Base-by-base conservation (phyloP, 768 basidiomycete genomes). In the Terana coerulea region DNA sequence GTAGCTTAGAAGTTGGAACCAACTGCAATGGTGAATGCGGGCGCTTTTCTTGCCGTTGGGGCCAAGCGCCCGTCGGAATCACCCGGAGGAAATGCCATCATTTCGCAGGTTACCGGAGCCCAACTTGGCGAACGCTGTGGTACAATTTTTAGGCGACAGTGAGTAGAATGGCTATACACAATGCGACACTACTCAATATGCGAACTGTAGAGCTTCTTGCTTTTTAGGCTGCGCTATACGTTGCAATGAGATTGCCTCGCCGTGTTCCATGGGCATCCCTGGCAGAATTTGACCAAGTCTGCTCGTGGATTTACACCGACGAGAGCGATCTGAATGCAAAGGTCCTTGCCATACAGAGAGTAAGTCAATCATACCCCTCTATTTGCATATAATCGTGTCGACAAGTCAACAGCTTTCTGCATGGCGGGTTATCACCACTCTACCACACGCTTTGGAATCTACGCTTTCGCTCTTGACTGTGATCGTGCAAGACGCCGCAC, bases 401-500 rank as follows among this genome's bases (percentile, higher is more conserved):
- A 33, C 6, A 12, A 3, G 45, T 53, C 39, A 51, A 42, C 59
- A 91, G 90, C 68, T 92, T 51, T 80, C 88, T 30, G 88, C 89
- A 14, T 93, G 91, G 90, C 84, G 72, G 64, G 78, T 78, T n/a
- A 75, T 80, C 37, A 84, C 83, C 11, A 66, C 79, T 31, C 77
- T 92, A n/a, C 91, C 91, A 4, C 88, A 91, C 61, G 86, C 91
- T 1, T 74, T 93, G 24, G 89, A 91, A 44, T 85, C 87, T 3
- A 74, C 82, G 6, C 71, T 88, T 11, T 74, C 83, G 2, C 68
- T 92, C 15, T 67, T 93, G 19, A 72, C 74, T 17, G 81, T 76
- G 2, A 74, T 79, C n/a, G 61, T 76, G 9, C 76, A 85, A 47
- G 89, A 93, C 52, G 7, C 59, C 28, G 52, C 47, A 26, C 35